Conservation (phyloP, 331 rosid species). For the Erythrophleum ivorense region DNA sequence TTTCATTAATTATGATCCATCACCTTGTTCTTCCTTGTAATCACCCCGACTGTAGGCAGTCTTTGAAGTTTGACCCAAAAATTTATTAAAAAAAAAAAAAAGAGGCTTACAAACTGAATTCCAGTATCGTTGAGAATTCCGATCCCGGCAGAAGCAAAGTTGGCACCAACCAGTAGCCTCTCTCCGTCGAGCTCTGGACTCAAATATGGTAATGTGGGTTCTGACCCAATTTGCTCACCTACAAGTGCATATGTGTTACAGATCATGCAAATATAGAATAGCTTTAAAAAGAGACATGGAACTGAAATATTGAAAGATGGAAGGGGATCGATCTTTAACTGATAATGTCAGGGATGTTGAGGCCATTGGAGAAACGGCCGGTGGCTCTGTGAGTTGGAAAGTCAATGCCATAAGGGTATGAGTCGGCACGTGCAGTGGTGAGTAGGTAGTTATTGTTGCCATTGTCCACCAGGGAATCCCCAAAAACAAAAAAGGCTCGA, state of each 20-base stretch:
- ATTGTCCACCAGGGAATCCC: slow-evolving; percentile 45
- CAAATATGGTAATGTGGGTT: slow-evolving; percentile 11
- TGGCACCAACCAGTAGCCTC: background rate
- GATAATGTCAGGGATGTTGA: slow-evolving; percentile 49
- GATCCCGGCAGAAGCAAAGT: background rate
- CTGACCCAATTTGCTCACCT: slow-evolving; percentile 47
- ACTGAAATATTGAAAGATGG: background rate
- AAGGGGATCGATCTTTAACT: slow-evolving; percentile 8
- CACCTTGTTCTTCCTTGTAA: no score
- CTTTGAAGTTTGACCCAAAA: no score
- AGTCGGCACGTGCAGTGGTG: slow-evolving; percentile 45
- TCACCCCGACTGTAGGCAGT: no score
- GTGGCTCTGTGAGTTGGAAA: slow-evolving; percentile 41
- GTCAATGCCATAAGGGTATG: slow-evolving; percentile 50
- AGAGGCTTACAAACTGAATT: background rate
- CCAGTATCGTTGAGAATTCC: background rate
- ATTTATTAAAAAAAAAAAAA: no score
- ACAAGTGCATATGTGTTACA: background rate
- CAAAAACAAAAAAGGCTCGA: slow-evolving; percentile 45
- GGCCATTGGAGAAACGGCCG: slow-evolving; percentile 53
- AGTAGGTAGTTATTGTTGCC: slow-evolving; percentile 48
- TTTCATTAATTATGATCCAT: no score
- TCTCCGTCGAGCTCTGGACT: background rate
- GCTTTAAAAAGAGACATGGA: background rate
- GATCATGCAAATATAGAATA: background rate